Base-by-base conservation (phyloP, 179 eudicot genomes). In the Actinidia chinensis region DNA sequence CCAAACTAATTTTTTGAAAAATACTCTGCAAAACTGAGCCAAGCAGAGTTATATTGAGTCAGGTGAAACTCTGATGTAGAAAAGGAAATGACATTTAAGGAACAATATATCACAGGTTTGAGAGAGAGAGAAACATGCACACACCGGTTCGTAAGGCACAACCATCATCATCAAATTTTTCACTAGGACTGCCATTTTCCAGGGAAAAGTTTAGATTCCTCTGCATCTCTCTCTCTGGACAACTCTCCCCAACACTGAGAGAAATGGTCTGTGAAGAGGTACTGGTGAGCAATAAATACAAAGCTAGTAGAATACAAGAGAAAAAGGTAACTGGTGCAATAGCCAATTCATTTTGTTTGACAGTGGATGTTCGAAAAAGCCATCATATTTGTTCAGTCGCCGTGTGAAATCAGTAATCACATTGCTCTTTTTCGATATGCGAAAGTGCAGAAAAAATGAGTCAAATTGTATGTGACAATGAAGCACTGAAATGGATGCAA, bases 91-190 rank as follows among this genome's bases (percentile, higher is more conserved):
- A 46, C 48, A 46, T 46, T 46, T 46, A 46, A n/a, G n/a, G n/a
- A n/a, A 7, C 40, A 12, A 66, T 18, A 66, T 66, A 7, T 66
- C 9, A 15, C 0, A 59, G 33, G 14, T 25, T 25, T 25, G 42
- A n/a, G 5, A 68, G 9, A 43, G 2, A 9, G 33, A 67, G 12
- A 55, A 8, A 9, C 7, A 1, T 14, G 14, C 6, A 7, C 55
- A 5, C 56, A 80, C 82, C 82, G 4, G 82, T 80, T 42, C 82
- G 68, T 43, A 22, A 25, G 20, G 74, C n/a, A 36, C 68, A 74
- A 20, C 78, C 82, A 33, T 75, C 82, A 48, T 68, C 79, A 60
- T 68, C 79, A 60, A 80, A 76, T 58, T 59, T 75, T 15, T 43
- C 68, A 46, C 3, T 46, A 4, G 8, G 4, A 46, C 13, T 17